phyloP scores from a whole-genome alignment of 2,329 filamentous ascomycete genomes.

The Boeremia exigua region DNA sequence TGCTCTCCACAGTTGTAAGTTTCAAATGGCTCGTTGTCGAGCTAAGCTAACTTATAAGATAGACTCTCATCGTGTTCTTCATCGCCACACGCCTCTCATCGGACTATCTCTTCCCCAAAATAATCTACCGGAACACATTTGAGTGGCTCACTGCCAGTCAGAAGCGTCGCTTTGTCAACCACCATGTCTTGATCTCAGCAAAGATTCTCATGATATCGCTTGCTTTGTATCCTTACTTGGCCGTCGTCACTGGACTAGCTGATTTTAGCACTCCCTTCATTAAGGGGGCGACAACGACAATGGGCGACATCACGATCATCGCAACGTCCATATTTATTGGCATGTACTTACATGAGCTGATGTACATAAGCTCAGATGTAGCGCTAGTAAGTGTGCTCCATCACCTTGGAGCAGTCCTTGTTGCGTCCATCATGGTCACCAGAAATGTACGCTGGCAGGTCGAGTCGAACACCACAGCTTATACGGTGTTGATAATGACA shows the following conservation, averaged over 20 bases:
- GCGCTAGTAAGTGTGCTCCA: neutral
- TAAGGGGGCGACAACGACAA: neutral
- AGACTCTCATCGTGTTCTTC: constrained; percentile 4
- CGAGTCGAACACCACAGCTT: neutral
- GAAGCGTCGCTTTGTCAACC: neutral
- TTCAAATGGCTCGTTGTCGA: neutral
- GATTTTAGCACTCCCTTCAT: neutral
- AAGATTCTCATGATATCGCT: neutral
- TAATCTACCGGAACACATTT: neutral
- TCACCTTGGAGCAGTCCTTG: neutral
- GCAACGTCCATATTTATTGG: neutral
- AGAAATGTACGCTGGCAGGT: constrained; percentile 1
- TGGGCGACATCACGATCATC: neutral
- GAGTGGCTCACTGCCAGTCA: neutral
- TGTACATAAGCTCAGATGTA: neutral
- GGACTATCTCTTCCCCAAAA: neutral
- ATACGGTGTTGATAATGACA: constrained; percentile 8
- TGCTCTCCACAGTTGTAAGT: neutral
- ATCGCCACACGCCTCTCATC: neutral
- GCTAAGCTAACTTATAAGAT: neutral
- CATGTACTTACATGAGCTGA: neutral
- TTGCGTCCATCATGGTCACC: constrained; percentile 1
- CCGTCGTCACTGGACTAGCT: neutral
- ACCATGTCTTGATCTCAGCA: neutral
- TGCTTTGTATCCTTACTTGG: neutral